Conservation (phyloP, 2,329 filamentous ascomycete genomes). For the Ascocoryne sarcoides region DNA sequence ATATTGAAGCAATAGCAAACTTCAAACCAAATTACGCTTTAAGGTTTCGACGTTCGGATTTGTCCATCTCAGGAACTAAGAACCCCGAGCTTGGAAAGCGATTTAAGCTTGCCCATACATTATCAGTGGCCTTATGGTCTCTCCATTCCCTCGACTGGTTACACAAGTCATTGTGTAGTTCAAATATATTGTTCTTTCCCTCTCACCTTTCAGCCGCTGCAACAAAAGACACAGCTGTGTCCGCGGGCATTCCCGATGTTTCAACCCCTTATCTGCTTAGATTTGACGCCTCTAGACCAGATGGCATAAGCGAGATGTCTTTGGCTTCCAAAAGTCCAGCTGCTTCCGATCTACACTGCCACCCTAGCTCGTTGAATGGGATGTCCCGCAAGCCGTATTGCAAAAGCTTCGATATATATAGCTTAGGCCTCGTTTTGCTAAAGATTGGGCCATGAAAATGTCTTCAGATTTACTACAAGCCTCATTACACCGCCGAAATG, state of each 20-base stretch:
- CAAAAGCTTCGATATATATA: slow-evolving; percentile 35
- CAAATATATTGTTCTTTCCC: slow-evolving; percentile 36
- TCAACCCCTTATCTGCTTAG: slow-evolving; percentile 32
- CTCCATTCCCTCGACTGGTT: slow-evolving; percentile 48
- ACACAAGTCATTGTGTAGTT: slow-evolving; percentile 34
- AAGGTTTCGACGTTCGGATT: slow-evolving; percentile 30
- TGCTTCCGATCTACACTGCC: slow-evolving; percentile 35
- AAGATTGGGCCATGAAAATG: slow-evolving; percentile 41
- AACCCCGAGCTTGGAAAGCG: slow-evolving; percentile 38
- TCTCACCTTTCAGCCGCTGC: slow-evolving; percentile 28
- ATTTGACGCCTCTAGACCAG: slow-evolving; percentile 34
- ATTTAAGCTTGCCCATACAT: slow-evolving; percentile 34
- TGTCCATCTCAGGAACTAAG: slow-evolving; percentile 29
- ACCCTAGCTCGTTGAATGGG: slow-evolving; percentile 35
- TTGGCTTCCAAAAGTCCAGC: slow-evolving; percentile 35
- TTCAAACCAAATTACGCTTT: slow-evolving; percentile 37
- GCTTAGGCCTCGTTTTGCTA: slow-evolving; percentile 39
- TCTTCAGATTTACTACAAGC: slow-evolving; percentile 34
- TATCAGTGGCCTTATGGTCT: slow-evolving; percentile 38
- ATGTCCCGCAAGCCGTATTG: slow-evolving; percentile 31
- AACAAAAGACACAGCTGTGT: slow-evolving; percentile 17
- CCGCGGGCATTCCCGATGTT: slow-evolving; percentile 34
- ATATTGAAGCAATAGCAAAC: slow-evolving; percentile 32
- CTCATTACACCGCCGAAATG: slow-evolving; percentile 34
- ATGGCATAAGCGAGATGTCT: slow-evolving; percentile 30